A percentile compares a stretch with the other conserved stretches of the same genome.
phyloP scores from a whole-genome alignment of 1,139 yeast species.

The Yamadazyma pseudoaaseri region DNA sequence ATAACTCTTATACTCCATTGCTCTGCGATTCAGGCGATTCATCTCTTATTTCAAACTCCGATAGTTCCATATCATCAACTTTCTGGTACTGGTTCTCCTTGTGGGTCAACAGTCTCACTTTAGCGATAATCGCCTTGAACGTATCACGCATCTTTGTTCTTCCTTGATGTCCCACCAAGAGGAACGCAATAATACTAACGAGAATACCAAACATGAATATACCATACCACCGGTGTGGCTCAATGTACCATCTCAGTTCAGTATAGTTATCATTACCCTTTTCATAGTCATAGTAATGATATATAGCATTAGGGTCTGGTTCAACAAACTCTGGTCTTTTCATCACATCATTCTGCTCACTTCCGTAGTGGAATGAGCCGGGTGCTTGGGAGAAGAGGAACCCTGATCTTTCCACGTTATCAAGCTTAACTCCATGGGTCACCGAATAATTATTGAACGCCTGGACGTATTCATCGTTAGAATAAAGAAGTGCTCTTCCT shows the following conservation, averaged over 20 bases:
- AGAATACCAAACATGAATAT: conserved; percentile 46
- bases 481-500: conserved; percentile 73
- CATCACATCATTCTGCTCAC: conserved; percentile 46
- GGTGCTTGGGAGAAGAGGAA: conserved; percentile 52
- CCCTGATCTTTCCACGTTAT: conserved; percentile 31
- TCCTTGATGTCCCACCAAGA: conserved; percentile 46
- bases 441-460: conserved; percentile 33
- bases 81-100: conserved; percentile 6
- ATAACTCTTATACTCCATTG: too few species aligned
- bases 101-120: not conserved
- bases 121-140: conserved; percentile 7
- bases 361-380: conserved; percentile 48
- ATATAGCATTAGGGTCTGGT: conserved; percentile 22
- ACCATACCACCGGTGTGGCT: conserved; percentile 59
- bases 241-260: conserved; percentile 39
- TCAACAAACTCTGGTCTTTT: conserved; percentile 43
- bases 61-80: conserved; percentile 6
- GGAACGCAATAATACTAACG: conserved; percentile 40
- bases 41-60: conserved; percentile 10
- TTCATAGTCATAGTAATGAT: conserved; percentile 31
- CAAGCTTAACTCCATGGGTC: conserved; percentile 13
- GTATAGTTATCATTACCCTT: conserved; percentile 23
- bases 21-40: too few species aligned
- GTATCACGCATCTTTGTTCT: conserved; percentile 16
- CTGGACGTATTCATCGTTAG: conserved; percentile 44